Evolutionary conservation across 306 rosid genomes (phyloP), one percentile per base, ranked within the genome.

Genomic region (Prunus salicina): DNA sequence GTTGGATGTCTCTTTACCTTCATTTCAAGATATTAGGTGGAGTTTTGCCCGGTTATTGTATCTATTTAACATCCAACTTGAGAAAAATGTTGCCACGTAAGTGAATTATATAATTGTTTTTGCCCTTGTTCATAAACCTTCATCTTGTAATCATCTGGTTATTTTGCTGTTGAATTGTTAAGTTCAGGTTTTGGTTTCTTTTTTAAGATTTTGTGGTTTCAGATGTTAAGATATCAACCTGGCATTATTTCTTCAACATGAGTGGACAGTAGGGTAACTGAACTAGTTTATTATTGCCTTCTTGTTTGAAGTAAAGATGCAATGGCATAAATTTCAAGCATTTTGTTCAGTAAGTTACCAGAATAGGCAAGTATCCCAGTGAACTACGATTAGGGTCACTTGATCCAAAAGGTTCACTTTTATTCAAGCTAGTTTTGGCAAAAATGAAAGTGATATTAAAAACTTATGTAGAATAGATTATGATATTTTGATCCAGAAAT

Each of bases 81-180:
- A 95, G 80, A 89, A 89, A 84, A 95, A 95, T 80, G 92, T 92
- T 86, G 92, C 89, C 82, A 92, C 93, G 99, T 95, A 95, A 95
- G 98, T 89, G 56, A 68, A 62, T 24, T 75, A 43, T 67, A 18
- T 30, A 7, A n/a, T 18, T 38, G 24, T 25, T 49, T 63, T 49
- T 43, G 3, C 61, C 4, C 27, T 43, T n/a, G 51, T 25, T 15
- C 25, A 38, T 38, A 38, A 38, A 9, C 43, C 43, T 38, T 38
- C 43, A 6, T 1, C 43, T 38, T 6, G 43, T 38, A 38, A 46
- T 52, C 14, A 63, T 45, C 76, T 79, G 65, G 60, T 69, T 69
- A 19, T 45, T 62, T 65, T 46, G 57, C 28, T 53, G 47, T 52
- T 57, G 41, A 56, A 57, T 69, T 28, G 14, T 25, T 19, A 71